Evolutionary conservation across 768 basidiomycete species (phyloP).

Genomic region (Dentipellis fragilis): DNA sequence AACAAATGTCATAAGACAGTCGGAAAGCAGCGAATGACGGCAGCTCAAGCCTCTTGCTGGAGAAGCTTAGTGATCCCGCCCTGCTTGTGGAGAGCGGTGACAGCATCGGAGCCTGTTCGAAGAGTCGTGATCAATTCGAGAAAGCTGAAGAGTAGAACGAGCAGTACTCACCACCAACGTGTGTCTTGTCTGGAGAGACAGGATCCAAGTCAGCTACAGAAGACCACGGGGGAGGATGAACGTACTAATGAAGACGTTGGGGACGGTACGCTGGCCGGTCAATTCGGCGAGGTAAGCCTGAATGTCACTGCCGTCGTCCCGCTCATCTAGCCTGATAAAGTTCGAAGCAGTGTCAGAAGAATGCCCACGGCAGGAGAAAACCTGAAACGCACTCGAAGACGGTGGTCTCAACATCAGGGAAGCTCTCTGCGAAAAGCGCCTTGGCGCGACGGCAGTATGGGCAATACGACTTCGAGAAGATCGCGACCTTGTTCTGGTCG

Average conservation of each 20-base stretch:
- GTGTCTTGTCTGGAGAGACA: slow-evolving; percentile 30
- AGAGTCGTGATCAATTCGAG: neutral
- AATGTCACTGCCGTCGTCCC: slow-evolving; percentile 48
- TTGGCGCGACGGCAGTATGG: slow-evolving; percentile 34
- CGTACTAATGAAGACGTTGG: slow-evolving; percentile 68
- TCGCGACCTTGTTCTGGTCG: slow-evolving; percentile 27
- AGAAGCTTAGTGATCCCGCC: neutral
- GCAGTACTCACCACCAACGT: slow-evolving; percentile 39
- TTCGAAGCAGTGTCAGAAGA: too few relatives aligned
- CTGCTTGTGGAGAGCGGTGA: slow-evolving; percentile 6
- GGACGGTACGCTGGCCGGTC: slow-evolving; percentile 65
- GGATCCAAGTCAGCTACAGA: neutral
- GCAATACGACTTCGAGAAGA: slow-evolving; percentile 31
- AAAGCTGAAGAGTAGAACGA: neutral
- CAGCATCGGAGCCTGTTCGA: slow-evolving; percentile 9
- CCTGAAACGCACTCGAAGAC: slow-evolving; percentile 25
- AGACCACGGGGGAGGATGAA: neutral
- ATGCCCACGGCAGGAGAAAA: neutral
- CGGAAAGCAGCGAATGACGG: neutral
- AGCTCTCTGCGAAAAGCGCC: slow-evolving; percentile 22
- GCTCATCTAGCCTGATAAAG: slow-evolving; percentile 41
- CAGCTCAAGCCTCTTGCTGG: neutral
- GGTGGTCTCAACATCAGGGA: slow-evolving; percentile 20
- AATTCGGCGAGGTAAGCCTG: slow-evolving; percentile 55
- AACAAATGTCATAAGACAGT: too few relatives aligned